Percentiles rank a stretch among this genome's conserved stretches.
Conservation (phyloP, 73 alveolate genomes). For the Durusdinium trenchii region DNA sequence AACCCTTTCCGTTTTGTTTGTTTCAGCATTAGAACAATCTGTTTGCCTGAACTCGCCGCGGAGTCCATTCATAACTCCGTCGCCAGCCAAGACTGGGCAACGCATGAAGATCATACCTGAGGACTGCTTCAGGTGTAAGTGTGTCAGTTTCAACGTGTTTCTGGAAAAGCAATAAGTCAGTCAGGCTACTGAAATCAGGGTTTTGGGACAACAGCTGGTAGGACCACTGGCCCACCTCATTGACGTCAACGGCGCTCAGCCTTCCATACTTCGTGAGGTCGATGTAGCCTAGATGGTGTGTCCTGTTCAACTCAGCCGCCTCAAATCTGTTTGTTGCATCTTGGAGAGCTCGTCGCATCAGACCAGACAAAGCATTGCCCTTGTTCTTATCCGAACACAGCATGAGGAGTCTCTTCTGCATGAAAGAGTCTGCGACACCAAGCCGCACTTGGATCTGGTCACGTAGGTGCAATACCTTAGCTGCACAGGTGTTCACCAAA, state of each 20-base stretch:
- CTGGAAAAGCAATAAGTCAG: too few relatives aligned
- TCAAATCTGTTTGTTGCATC: neutral
- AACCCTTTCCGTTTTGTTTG: neutral
- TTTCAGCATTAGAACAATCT: neutral
- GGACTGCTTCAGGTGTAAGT: too few relatives aligned
- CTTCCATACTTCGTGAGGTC: constrained; percentile 1
- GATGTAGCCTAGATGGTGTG: neutral
- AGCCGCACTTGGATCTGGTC: constrained; percentile 24
- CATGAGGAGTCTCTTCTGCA: neutral
- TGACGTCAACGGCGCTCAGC: neutral
- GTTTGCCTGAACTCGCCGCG: neutral
- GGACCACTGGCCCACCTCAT: neutral
- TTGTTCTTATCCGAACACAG: neutral
- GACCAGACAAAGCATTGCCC: neutral
- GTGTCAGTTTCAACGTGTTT: too few relatives aligned
- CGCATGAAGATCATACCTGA: neutral
- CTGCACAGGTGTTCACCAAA: too few relatives aligned
- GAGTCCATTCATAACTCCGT: neutral
- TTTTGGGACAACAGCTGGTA: neutral
- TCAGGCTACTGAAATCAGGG: neutral
- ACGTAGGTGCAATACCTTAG: constrained; percentile 18
- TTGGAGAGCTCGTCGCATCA: neutral
- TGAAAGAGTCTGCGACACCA: neutral
- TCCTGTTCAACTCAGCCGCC: constrained; percentile 1
- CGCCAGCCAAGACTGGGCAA: neutral